Percentiles rank a stretch among this genome's conserved stretches.
These are phyloP conservation scores for Emericellopsis cladophorae DNA, from an alignment of 2,329 filamentous ascomycete species.

Conservation along the genomic window DNA sequence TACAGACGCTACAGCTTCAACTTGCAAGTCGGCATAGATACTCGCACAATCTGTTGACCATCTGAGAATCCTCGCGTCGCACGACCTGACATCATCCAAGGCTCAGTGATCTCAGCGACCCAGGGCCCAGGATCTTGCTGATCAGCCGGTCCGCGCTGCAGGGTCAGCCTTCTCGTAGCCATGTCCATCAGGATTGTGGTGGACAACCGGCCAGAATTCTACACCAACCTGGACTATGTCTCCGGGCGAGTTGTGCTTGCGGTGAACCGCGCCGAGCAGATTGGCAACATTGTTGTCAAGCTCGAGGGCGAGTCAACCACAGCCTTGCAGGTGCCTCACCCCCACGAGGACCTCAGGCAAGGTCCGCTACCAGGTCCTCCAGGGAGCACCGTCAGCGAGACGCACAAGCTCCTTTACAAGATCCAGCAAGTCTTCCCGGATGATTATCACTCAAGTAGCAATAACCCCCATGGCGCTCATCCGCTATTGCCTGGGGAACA, in stretches of 20 bases:
- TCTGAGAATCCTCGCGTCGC: too few species aligned
- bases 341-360: slow-evolving; percentile 25
- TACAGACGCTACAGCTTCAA: too few species aligned
- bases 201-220: slow-evolving; percentile 55
- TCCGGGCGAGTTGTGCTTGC: slow-evolving; percentile 45
- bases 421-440: slow-evolving; percentile 61
- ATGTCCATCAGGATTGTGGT: slow-evolving; percentile 59
- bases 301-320: slow-evolving; percentile 70
- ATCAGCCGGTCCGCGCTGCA: background rate
- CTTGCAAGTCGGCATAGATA: too few species aligned
- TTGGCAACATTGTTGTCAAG: slow-evolving; percentile 68
- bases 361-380: slow-evolving; percentile 17
- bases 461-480: slow-evolving; percentile 32
- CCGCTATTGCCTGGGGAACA: slow-evolving; percentile 58
- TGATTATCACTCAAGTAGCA: slow-evolving; percentile 26
- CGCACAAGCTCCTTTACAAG: slow-evolving; percentile 65
- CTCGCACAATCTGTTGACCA: too few species aligned
- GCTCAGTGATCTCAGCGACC: background rate
- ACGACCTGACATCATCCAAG: background rate
- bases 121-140: background rate
- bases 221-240: slow-evolving; percentile 69
- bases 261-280: slow-evolving; percentile 53
- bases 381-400: slow-evolving; percentile 38
- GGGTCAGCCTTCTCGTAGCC: slow-evolving; percentile 1
- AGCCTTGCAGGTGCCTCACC: slow-evolving; percentile 39